Conservation (phyloP, 805 yeast genomes). For the Candida sakaeoensis region DNA sequence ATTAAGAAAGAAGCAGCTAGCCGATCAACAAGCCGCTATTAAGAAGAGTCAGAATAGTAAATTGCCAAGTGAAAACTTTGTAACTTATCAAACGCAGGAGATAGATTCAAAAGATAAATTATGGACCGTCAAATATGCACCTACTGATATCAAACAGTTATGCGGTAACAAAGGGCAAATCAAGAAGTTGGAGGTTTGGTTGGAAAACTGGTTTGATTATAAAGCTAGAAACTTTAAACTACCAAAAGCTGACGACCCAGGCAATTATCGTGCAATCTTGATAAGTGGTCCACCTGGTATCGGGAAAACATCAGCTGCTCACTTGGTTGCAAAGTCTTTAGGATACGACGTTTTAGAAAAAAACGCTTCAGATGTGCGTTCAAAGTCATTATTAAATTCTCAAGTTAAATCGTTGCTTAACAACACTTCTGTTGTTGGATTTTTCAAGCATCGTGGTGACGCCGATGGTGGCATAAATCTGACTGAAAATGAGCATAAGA, state of each 20-base stretch:
- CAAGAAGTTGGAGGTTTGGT: constrained; percentile 66
- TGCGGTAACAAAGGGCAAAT: constrained; percentile 89
- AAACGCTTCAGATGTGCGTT: constrained; percentile 87
- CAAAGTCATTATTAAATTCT: constrained; percentile 69
- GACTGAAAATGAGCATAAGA: constrained; percentile 22
- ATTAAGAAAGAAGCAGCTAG: constrained; percentile 29
- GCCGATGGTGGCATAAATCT: constrained; percentile 13
- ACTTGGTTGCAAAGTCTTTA: constrained; percentile 60
- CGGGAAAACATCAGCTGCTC: constrained; percentile 82
- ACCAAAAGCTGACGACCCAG: constrained; percentile 62
- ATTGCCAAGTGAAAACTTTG: constrained; percentile 8
- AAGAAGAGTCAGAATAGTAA: background rate
- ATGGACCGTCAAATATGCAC: constrained; percentile 95
- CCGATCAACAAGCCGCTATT: constrained; percentile 2
- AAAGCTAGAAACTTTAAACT: constrained; percentile 52
- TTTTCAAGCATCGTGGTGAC: constrained; percentile 44
- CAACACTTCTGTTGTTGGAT: constrained; percentile 83
- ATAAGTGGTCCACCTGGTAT: constrained; percentile 87
- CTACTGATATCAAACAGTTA: constrained; percentile 65
- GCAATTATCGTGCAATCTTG: constrained; percentile 75
- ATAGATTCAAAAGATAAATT: constrained; percentile 58
- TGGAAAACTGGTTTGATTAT: constrained; percentile 66
- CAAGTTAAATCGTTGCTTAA: constrained; percentile 68
- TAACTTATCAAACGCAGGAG: constrained; percentile 17
- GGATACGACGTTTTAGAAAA: constrained; percentile 76